phyloP scores from a whole-genome alignment of 352 stramenopile species.

The Phytopythium cucurbitacearum region DNA sequence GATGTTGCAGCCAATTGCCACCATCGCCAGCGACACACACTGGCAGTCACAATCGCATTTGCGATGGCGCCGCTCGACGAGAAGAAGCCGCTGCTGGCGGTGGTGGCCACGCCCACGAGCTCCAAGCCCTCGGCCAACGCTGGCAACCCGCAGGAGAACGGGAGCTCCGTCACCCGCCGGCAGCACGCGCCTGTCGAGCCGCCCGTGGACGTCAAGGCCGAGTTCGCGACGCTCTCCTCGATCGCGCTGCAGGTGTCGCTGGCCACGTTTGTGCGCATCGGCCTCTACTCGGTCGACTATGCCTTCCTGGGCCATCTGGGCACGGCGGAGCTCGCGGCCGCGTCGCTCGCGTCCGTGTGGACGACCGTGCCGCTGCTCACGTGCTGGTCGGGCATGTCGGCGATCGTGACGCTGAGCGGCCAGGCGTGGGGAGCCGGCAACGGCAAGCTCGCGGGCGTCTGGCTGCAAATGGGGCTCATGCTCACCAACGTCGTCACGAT shows the following conservation, averaged over 20 bases:
- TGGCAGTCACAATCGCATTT: too few species aligned
- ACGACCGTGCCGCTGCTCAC: conserved; percentile 62
- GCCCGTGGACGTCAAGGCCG: conserved; percentile 41
- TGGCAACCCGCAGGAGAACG: conserved; percentile 6
- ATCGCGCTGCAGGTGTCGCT: conserved; percentile 82
- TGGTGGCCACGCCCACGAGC: background rate
- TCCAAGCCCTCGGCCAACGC: background rate
- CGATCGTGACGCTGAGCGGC: conserved; percentile 73
- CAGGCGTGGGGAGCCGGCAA: conserved; percentile 75
- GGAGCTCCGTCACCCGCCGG: background rate
- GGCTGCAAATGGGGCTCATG: conserved; percentile 69
- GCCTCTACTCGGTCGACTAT: conserved; percentile 71
- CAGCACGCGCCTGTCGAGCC: conserved; percentile 13
- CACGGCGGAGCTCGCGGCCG: conserved; percentile 63
- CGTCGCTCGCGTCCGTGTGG: conserved; percentile 73
- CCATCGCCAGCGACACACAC: too few species aligned
- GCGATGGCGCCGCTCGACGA: conserved; percentile 16
- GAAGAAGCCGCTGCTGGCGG: conserved; percentile 18
- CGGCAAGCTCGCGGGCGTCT: conserved; percentile 52
- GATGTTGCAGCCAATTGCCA: too few species aligned
- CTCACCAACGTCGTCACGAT: conserved; percentile 39
- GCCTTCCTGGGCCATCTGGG: conserved; percentile 76
- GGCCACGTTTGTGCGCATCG: conserved; percentile 71
- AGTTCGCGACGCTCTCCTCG: conserved; percentile 63
- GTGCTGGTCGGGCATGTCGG: conserved; percentile 66